Evolutionary conservation across 2,329 filamentous ascomycete genomes (phyloP), one percentile per base, ranked within the genome.

Genomic region (Chalaropsis ovoidea): DNA sequence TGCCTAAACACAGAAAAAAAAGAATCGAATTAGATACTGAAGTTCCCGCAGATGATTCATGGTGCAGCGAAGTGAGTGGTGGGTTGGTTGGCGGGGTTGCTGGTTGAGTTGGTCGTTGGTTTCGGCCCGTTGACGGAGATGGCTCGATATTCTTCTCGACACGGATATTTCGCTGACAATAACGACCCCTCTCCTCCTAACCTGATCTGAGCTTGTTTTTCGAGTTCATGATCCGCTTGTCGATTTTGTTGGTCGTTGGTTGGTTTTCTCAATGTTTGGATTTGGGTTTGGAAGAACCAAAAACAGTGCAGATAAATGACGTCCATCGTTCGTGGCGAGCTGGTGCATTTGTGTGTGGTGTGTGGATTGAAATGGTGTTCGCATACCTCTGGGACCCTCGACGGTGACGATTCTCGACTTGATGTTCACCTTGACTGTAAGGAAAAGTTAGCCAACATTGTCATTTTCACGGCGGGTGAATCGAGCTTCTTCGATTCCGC

Each of bases 321-420:
- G 3, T 17, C 4, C 27, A 58, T 27, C n/a, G 24, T 58, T 58
- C 24, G 24, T 39, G 52, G 27, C 52, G 52, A 58, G 24, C 27
- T 35, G 64, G 61, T 64, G 56, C 45, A 61, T 54, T 8, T 58
- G 13, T 35, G 22, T 56, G 13, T 35, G 24, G 27, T 35, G 27
- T 58, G 17, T 35, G n/a, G 31, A 17, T 39, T 17, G 47, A 41
- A 41, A 45, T 42, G 41, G 61, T 41, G 61, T 71, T 65, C 71
- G 74, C 80, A 76, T 86, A 88, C 86, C 92, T 83, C 91, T 87
- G 78, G 93, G 90, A 77, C 94, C 94, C 84, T 96, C 93, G 78
- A 99, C 94, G 76, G 90, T 95, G 79, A 99, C 89, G 77, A 90
- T 82, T 79, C 94, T 86, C 76, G 93, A 94, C 85, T 96, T 96